Conservation (phyloP, 306 rosid genomes). For the Malus fusca region DNA sequence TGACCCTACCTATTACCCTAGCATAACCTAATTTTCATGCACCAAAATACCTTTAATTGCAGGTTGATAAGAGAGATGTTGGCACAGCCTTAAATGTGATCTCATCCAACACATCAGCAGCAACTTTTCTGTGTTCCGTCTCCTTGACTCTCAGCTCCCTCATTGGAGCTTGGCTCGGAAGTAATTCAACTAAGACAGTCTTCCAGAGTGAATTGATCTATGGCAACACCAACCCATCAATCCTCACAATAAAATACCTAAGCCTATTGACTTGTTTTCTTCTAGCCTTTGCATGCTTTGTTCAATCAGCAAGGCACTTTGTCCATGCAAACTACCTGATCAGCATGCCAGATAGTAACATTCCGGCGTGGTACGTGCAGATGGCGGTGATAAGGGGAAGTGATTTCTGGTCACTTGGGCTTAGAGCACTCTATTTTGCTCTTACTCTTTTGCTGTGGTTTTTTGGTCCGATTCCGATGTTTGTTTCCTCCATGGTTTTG, state of each 20-base stretch:
- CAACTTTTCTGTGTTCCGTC: slow-evolving; percentile 52
- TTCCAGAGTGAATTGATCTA: slow-evolving; percentile 43
- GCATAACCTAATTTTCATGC: too few species aligned
- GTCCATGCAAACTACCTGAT: slow-evolving; percentile 73
- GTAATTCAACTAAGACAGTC: slow-evolving; percentile 18
- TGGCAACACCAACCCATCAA: slow-evolving; percentile 44
- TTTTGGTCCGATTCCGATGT: slow-evolving; percentile 87
- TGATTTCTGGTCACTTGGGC: slow-evolving; percentile 75
- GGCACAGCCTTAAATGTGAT: slow-evolving; percentile 40
- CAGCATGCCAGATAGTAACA: slow-evolving; percentile 44
- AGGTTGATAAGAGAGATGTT: slow-evolving; percentile 42
- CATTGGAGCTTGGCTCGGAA: slow-evolving; percentile 73
- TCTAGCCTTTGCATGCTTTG: slow-evolving; percentile 57
- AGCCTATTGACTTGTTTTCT: slow-evolving; percentile 58
- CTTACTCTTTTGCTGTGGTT: slow-evolving; percentile 66
- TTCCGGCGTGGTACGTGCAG: slow-evolving; percentile 47
- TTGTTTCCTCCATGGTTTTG: slow-evolving; percentile 42
- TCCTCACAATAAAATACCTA: slow-evolving; percentile 54
- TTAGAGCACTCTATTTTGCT: slow-evolving; percentile 68
- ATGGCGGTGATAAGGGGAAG: slow-evolving; percentile 63
- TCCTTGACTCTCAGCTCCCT: slow-evolving; percentile 61
- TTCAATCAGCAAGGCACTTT: slow-evolving; percentile 67
- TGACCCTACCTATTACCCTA: too few species aligned
- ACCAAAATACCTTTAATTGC: neutral
- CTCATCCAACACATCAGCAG: slow-evolving; percentile 53